Conservation (phyloP, 306 rosid species). For the Dryas drummondii region DNA sequence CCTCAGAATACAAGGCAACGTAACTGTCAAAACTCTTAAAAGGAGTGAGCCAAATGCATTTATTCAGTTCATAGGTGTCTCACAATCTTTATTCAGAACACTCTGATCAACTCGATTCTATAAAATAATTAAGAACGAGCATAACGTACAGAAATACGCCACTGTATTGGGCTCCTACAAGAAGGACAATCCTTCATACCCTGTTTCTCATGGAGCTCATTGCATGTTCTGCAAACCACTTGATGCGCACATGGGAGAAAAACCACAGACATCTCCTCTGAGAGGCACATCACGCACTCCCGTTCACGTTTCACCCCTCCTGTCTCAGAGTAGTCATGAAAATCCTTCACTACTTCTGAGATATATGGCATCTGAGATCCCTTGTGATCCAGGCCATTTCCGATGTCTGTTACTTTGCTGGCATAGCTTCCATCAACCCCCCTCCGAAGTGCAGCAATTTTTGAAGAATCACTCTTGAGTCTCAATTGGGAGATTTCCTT, state of each 20-base stretch:
- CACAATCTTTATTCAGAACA: conserved; percentile 55
- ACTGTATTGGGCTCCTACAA: conserved; percentile 83
- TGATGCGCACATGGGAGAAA: conserved; percentile 96
- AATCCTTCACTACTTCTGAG: conserved; percentile 43
- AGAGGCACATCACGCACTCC: conserved; percentile 96
- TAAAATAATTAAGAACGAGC: conserved; percentile 41
- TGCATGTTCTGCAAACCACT: conserved; percentile 90
- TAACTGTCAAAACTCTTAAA: conserved; percentile 35
- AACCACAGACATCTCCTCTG: conserved; percentile 92
- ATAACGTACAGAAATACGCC: conserved; percentile 75
- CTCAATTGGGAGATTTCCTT: conserved; percentile 75
- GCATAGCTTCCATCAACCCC: conserved; percentile 75
- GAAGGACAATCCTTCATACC: conserved; percentile 98
- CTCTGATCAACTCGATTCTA: conserved; percentile 36
- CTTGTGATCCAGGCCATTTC: conserved; percentile 30
- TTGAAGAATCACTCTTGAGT: conserved; percentile 70
- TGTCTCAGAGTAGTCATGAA: conserved; percentile 40
- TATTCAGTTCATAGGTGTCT: conserved; percentile 55
- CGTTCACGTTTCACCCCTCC: conserved; percentile 83
- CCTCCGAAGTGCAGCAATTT: conserved; percentile 83
- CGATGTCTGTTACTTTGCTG: conserved; percentile 37
- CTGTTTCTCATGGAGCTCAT: conserved; percentile 88
- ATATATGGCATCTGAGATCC: conserved; percentile 36
- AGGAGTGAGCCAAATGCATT: conserved; percentile 45
- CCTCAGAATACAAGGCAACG: conserved; percentile 35